A percentile compares a stretch with the other conserved stretches of the same genome.
Conservation (phyloP, 208 protist species). For the Acanthamoeba culbertsoni region DNA sequence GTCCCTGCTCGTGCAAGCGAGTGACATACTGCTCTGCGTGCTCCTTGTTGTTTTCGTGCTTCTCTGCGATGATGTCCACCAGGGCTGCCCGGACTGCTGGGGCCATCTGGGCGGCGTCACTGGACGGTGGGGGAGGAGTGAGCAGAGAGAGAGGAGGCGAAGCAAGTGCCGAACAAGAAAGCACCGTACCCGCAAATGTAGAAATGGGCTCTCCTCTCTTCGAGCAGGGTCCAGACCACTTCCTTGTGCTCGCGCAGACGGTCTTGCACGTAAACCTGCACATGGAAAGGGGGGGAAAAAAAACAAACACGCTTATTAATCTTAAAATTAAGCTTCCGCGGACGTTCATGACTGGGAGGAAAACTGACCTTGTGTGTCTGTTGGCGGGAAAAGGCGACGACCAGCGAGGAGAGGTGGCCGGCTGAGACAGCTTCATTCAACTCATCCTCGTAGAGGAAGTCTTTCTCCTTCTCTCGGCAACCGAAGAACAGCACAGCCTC, state of each 20-base stretch:
- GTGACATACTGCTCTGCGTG: not conserved
- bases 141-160: not conserved
- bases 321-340: not conserved
- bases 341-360: not conserved
- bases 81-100: not conserved
- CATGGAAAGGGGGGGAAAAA: not conserved
- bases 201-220: conserved; percentile 42
- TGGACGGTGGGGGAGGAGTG: not conserved
- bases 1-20: conserved; percentile 1
- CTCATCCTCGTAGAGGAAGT: conserved; percentile 75
- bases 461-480: conserved; percentile 58
- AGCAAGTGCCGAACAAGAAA: not conserved
- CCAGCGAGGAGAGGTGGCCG: conserved; percentile 17
- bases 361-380: not conserved
- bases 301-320: not conserved
- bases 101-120: conserved; percentile 43
- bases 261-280: conserved; percentile 71
- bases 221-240: conserved; percentile 59
- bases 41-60: not conserved
- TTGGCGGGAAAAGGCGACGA: conserved; percentile 67
- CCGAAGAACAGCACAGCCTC: conserved; percentile 74
- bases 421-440: not conserved
- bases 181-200: conserved; percentile 52
- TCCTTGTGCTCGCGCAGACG: conserved; percentile 48
- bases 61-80: conserved; percentile 26